A percentile compares a stretch with the other conserved stretches of the same genome.
Evolutionary conservation across 2,329 filamentous ascomycete species (phyloP).

Genomic region (Fusarium sororula): DNA sequence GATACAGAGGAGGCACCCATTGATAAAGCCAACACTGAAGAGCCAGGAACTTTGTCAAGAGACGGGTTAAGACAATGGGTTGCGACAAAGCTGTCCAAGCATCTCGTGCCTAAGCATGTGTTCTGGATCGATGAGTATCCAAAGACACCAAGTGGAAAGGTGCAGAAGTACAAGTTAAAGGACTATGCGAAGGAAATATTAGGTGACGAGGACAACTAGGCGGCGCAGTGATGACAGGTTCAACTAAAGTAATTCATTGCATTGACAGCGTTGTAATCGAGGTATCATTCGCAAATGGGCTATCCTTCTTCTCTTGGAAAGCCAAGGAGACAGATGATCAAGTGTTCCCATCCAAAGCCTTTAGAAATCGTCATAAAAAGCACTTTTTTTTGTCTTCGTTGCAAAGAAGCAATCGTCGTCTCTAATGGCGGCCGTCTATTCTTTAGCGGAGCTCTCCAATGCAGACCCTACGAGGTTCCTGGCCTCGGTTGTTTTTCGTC

Average conservation of each 20-base stretch:
- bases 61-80: conserved; percentile 79
- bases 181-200: conserved; percentile 64
- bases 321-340: conserved; percentile 16
- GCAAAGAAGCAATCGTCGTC: conserved; percentile 35
- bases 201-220: conserved; percentile 3
- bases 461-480: conserved; percentile 27
- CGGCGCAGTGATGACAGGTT: neutral
- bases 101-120: conserved; percentile 88
- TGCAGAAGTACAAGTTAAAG: conserved; percentile 90
- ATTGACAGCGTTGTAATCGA: conserved; percentile 27
- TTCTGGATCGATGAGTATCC: conserved; percentile 88
- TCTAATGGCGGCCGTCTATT: conserved; percentile 35
- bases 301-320: conserved; percentile 1
- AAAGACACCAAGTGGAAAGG: conserved; percentile 96
- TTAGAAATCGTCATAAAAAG: conserved; percentile 22
- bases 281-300: conserved; percentile 30
- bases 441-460: conserved; percentile 12
- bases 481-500: conserved; percentile 14
- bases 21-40: conserved; percentile 21
- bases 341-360: conserved; percentile 22
- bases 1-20: conserved; percentile 32
- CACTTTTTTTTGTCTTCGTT: conserved; percentile 38
- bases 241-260: conserved; percentile 7
- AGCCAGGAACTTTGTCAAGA: conserved; percentile 54
- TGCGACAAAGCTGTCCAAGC: conserved; percentile 69